phyloP scores from a whole-genome alignment of 129 eudicot genomes.

The Pittosporum tobira region DNA sequence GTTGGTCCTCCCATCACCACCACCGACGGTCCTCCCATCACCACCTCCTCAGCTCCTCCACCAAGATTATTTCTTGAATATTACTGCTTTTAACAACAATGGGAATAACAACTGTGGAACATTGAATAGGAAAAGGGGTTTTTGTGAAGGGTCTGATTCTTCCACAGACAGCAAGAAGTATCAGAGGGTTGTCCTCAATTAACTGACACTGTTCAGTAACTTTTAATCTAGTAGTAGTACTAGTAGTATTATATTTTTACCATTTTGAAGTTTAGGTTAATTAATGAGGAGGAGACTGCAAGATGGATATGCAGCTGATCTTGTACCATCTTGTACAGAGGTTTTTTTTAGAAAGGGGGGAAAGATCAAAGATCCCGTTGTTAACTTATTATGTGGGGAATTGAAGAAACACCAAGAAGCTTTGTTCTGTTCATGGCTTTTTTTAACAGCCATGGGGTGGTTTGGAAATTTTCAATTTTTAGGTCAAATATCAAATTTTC shows the following conservation, averaged over 20 bases:
- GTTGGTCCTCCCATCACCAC: conserved; percentile 29
- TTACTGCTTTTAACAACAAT: neutral
- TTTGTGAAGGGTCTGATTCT: conserved; percentile 34
- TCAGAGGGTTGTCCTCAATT: conserved; percentile 43
- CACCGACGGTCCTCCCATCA: conserved; percentile 33
- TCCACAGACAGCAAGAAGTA: conserved; percentile 52
- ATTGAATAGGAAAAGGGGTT: conserved; percentile 39
- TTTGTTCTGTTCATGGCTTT: conserved; percentile 7
- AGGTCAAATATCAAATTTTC: conserved; percentile 7
- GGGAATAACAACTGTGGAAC: conserved; percentile 15
- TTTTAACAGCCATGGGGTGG: conserved; percentile 1
- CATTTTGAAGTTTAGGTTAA: neutral
- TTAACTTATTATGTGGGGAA: conserved; percentile 8
- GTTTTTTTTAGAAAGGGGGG: conserved; percentile 2
- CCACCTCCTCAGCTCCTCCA: conserved; percentile 8
- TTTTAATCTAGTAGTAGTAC: neutral
- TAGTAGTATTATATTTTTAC: conserved; percentile 3
- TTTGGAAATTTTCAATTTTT: conserved; percentile 7
- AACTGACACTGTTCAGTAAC: conserved; percentile 1
- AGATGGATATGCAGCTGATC: conserved; percentile 5
- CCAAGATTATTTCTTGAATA: conserved; percentile 16
- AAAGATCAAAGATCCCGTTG: neutral
- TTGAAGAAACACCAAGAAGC: conserved; percentile 2
- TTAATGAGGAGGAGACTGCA: neutral
- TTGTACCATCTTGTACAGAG: conserved; percentile 14